A percentile compares a stretch with the other conserved stretches of the same genome.
Evolutionary conservation across 371 early-diverging fungal genomes (phyloP).

Genomic region (Apophysomyces elegans): DNA sequence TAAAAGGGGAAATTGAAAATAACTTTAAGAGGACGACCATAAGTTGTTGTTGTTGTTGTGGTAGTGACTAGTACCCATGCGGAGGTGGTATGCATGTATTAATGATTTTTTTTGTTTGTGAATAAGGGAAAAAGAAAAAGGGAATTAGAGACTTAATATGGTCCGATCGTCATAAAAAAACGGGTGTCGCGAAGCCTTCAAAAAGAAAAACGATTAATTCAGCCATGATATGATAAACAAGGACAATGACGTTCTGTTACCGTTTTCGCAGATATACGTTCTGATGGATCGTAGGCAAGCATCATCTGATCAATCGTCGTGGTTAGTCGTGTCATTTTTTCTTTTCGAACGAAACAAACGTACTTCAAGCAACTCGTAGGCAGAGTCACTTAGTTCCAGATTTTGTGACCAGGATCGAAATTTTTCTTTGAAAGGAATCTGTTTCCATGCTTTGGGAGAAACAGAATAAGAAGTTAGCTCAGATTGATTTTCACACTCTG

Average conservation of each 20-base stretch:
- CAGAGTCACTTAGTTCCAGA: not conserved
- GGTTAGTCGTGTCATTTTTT: not conserved
- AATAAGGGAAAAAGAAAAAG: not conserved
- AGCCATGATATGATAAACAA: not conserved
- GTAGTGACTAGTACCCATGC: not conserved
- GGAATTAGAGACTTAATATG: conserved; percentile 2
- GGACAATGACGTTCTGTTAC: not conserved
- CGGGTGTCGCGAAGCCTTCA: conserved; percentile 1
- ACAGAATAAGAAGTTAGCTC: not conserved
- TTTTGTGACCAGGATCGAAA: conserved; percentile 1
- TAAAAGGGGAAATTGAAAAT: not conserved
- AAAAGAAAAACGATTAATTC: not conserved
- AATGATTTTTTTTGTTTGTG: not conserved
- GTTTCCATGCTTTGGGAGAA: conserved; percentile 1
- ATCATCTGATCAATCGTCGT: not conserved
- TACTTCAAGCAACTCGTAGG: conserved; percentile 5
- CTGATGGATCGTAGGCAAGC: conserved; percentile 3
- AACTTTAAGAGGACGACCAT: not conserved
- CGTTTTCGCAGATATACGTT: conserved; percentile 5
- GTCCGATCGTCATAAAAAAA: conserved; percentile 6
- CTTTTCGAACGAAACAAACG: not conserved
- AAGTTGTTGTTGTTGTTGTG: not conserved
- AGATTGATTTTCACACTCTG: not conserved
- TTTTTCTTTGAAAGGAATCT: conserved; percentile 1
- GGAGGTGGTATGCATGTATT: conserved; percentile 2